Evolutionary conservation across 768 basidiomycete species (phyloP).

Genomic region (Suillus clintonianus): DNA sequence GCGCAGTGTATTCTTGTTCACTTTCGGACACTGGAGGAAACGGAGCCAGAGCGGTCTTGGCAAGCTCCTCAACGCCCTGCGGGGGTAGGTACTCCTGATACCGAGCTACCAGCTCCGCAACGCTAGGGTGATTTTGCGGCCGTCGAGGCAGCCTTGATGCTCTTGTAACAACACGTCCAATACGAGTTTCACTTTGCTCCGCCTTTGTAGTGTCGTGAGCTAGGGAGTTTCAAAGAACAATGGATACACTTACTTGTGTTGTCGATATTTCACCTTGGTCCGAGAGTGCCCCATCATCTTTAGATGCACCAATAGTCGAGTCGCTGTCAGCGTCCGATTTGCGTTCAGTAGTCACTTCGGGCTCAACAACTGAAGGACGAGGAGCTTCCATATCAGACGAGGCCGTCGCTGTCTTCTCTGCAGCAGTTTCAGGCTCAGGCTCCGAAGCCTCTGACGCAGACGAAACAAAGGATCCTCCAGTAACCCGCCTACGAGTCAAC

Average conservation of each 20-base stretch:
- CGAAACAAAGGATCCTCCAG: slow-evolving; percentile 58
- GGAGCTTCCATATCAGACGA: slow-evolving; percentile 20
- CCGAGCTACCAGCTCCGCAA: slow-evolving; percentile 83
- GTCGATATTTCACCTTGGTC: slow-evolving; percentile 18
- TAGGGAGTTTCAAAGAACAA: background rate
- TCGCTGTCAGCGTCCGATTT: slow-evolving; percentile 78
- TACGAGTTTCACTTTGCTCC: slow-evolving; percentile 22
- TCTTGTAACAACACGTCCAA: slow-evolving; percentile 29
- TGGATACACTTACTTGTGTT: slow-evolving; percentile 27
- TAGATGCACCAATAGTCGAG: slow-evolving; percentile 73
- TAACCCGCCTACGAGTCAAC: slow-evolving; percentile 44
- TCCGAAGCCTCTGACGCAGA: slow-evolving; percentile 78
- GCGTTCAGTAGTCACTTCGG: slow-evolving; percentile 11
- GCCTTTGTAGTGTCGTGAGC: slow-evolving; percentile 19
- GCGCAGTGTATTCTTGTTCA: slow-evolving; percentile 62
- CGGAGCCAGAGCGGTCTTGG: slow-evolving; percentile 70
- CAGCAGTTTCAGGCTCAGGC: slow-evolving; percentile 45
- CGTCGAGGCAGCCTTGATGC: slow-evolving; percentile 68
- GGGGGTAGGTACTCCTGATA: slow-evolving; percentile 79
- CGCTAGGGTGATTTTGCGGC: slow-evolving; percentile 55
- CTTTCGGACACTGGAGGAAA: slow-evolving; percentile 71
- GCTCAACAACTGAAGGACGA: slow-evolving; percentile 3
- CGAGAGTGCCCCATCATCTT: slow-evolving; percentile 23
- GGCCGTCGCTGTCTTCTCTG: slow-evolving; percentile 16
- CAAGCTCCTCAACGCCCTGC: slow-evolving; percentile 69